Evolutionary conservation across 1,139 yeast genomes (phyloP).

Genomic region (Hemisphaericaspora xylofermentans): DNA sequence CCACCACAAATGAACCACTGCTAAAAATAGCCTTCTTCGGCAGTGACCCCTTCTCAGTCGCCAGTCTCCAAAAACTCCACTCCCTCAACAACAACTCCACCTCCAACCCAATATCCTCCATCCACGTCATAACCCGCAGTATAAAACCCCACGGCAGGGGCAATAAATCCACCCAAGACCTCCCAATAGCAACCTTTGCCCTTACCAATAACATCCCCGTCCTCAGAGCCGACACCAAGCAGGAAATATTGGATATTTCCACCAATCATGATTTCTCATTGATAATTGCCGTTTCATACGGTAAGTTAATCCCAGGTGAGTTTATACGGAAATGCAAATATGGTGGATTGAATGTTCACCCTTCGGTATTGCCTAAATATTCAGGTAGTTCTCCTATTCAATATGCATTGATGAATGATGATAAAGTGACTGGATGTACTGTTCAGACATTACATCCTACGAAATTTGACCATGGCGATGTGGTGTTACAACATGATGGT

Average conservation of each 20-base stretch:
- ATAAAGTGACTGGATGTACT: conserved; percentile 72
- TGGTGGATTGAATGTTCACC: conserved; percentile 90
- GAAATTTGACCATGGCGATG: conserved; percentile 76
- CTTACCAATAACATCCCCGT: conserved; percentile 31
- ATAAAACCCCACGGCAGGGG: conserved; percentile 76
- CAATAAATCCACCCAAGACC: conserved; percentile 44
- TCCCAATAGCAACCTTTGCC: conserved; percentile 56
- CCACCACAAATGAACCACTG: conserved; percentile 12
- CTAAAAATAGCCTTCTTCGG: conserved; percentile 75
- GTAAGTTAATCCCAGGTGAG: conserved; percentile 66
- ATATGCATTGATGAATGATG: conserved; percentile 66
- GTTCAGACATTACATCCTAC: conserved; percentile 89
- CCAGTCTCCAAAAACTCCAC: conserved; percentile 45
- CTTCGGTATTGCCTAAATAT: conserved; percentile 78
- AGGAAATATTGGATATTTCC: conserved; percentile 47
- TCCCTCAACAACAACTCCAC: conserved; percentile 29
- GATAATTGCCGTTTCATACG: conserved; percentile 88
- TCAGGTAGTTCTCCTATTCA: conserved; percentile 94
- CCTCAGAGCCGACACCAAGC: conserved; percentile 56
- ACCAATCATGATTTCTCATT: conserved; percentile 44
- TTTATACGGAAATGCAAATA: conserved; percentile 49
- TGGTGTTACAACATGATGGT: conserved; percentile 57
- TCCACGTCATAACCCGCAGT: conserved; percentile 59
- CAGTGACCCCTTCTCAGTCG: conserved; percentile 71
- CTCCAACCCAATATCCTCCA: conserved; percentile 31